Base-by-base conservation (phyloP, 352 stramenopile species). In the Elongisporangium prolatum region DNA sequence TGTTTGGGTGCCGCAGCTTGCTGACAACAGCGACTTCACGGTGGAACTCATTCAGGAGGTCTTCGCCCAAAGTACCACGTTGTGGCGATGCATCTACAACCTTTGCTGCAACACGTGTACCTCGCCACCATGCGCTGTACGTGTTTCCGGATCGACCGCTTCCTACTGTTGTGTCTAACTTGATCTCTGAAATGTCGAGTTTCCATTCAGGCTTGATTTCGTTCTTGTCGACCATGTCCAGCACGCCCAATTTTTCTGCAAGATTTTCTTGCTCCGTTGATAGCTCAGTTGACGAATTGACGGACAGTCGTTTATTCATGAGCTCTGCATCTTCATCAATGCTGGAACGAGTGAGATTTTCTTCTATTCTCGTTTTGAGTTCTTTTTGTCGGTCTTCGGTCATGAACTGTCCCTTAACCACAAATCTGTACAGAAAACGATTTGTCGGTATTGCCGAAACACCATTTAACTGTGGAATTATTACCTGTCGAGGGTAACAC, bases 151-250 rank as follows among this genome's bases (percentile, higher is more conserved):
- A 94, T 14, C 85, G 82, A 2, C 85, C 85, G 44, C 64, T 85
- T 21, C 85, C 85, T 10, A 94, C 74, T 2, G 75, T 67, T 28
- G 83, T 81, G 47, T 88, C 81, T 22, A 95, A 60, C 18, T 76
- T 80, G 34, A 95, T 84, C 49, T 95, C 85, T 4, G 68, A 72
- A 4, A 95, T 73, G 38, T 86, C 71, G 37, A 95, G 60, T 51
- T 85, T 86, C 85, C 83, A 95, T 57, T 95, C 83, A 10, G 84
- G 68, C 60, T 89, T 93, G 63, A 91, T 86, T 54, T 91, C 84
- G 59, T 90, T 90, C 67, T 91, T 89, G 65, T 90, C 80, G 17
- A 93, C 82, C 80, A 93, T 93, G 47, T 90, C 61, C 25, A 91
- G 60, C 40, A 90, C 78, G 17, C 78, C 80, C 38, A 92, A 66